phyloP scores from a whole-genome alignment of 75 land plant species.

The Larix kaempferi region DNA sequence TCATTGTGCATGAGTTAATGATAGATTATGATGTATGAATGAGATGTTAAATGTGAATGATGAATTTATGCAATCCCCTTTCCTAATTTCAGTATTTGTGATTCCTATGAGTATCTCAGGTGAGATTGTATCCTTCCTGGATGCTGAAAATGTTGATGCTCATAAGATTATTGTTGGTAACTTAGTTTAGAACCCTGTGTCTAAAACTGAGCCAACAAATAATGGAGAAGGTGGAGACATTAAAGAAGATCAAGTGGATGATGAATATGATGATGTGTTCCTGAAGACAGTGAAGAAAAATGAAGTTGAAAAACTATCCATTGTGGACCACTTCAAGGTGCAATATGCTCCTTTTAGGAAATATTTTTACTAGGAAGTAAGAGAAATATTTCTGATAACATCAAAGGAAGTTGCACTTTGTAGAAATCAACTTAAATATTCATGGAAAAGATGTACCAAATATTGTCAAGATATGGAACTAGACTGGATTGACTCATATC shows the following conservation, averaged over 20 bases:
- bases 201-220: background rate
- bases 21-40: no score
- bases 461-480: conserved; percentile 84
- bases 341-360: conserved; percentile 72
- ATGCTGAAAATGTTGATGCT: no score
- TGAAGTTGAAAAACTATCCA: conserved; percentile 77
- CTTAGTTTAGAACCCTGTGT: no score
- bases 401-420: conserved; percentile 67
- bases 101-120: no score
- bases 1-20: no score
- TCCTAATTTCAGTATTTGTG: no score
- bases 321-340: conserved; percentile 91
- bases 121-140: no score
- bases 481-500: conserved; percentile 75
- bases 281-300: conserved; percentile 97
- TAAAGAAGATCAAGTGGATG: conserved; percentile 44
- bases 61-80: no score
- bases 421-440: conserved; percentile 79
- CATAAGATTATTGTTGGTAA: no score
- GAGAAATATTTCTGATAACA: conserved; percentile 69
- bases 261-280: conserved; percentile 94
- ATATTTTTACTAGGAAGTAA: conserved; percentile 81
- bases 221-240: conserved; percentile 40
- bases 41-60: no score
- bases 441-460: conserved; percentile 91